Percentiles rank a stretch among this genome's conserved stretches.
Evolutionary conservation across 2,329 filamentous ascomycete genomes (phyloP).

Genomic region (Aschersonia sp.): DNA sequence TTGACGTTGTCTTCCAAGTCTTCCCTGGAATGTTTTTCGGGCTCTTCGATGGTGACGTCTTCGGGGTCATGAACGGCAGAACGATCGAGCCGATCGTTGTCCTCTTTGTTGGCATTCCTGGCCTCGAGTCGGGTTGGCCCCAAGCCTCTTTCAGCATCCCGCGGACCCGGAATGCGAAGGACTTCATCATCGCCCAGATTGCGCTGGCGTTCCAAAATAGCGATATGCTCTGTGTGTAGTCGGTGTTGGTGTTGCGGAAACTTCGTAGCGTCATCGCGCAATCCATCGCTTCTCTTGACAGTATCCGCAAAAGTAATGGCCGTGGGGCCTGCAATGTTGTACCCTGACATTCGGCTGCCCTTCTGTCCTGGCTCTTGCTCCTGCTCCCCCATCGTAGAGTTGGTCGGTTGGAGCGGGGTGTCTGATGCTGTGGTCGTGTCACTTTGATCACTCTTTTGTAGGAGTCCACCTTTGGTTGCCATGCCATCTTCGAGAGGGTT

Average conservation of each 20-base stretch:
- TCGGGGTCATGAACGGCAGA: constrained; percentile 13
- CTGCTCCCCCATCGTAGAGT: not conserved
- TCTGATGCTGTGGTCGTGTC: constrained; percentile 15
- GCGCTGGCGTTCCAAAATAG: constrained; percentile 74
- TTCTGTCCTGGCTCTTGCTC: not conserved
- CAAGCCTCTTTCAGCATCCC: constrained; percentile 76
- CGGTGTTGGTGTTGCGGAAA: constrained; percentile 33
- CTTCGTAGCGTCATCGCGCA: constrained; percentile 32
- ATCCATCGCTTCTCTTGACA: constrained; percentile 43
- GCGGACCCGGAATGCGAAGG: constrained; percentile 78
- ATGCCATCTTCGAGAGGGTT: constrained; percentile 31
- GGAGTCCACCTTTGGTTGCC: constrained; percentile 11
- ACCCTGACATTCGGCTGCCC: constrained; percentile 1
- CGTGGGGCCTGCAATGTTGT: constrained; percentile 8
- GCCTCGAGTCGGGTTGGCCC: constrained; percentile 43
- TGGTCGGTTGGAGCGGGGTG: constrained; percentile 1
- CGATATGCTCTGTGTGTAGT: constrained; percentile 67
- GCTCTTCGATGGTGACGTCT: constrained; percentile 52
- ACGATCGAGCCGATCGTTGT: constrained; percentile 14
- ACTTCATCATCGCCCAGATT: constrained; percentile 60
- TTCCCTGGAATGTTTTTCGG: constrained; percentile 25
- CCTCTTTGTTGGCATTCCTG: constrained; percentile 20
- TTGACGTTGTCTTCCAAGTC: constrained; percentile 26
- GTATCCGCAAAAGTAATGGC: constrained; percentile 56
- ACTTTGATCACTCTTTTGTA: constrained; percentile 22